phyloP scores from a whole-genome alignment of 495 filamentous ascomycete species.

The Penicillium crystallinum region DNA sequence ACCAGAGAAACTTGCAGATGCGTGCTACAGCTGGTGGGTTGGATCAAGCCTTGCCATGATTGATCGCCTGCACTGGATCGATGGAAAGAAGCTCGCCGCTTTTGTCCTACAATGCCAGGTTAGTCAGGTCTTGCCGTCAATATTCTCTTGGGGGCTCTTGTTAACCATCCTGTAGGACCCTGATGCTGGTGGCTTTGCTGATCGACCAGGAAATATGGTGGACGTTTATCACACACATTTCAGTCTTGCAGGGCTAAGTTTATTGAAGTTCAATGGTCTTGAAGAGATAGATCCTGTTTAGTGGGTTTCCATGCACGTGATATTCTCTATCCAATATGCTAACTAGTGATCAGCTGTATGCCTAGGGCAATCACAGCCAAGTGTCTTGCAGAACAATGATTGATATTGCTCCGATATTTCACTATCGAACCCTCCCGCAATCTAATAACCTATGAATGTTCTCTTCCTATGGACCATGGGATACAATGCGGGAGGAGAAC shows the following conservation, averaged over 20 bases:
- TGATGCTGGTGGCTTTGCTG: conserved; percentile 78
- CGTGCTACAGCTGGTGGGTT: conserved; percentile 99
- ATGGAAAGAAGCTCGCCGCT: conserved; percentile 63
- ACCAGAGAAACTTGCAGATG: conserved; percentile 93
- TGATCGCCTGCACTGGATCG: conserved; percentile 84
- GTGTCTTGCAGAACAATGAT: conserved; percentile 39
- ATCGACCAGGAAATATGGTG: conserved; percentile 88
- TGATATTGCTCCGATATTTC: background rate
- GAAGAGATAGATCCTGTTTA: conserved; percentile 83
- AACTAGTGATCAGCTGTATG: conserved; percentile 55
- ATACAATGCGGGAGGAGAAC: conserved; percentile 72
- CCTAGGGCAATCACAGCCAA: conserved; percentile 59
- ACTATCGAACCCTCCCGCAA: conserved; percentile 51
- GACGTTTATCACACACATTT: conserved; percentile 97
- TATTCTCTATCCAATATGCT: background rate
- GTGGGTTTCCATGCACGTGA: conserved; percentile 44
- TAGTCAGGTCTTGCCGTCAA: conserved; percentile 10
- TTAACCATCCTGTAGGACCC: conserved; percentile 54
- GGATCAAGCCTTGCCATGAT: conserved; percentile 85
- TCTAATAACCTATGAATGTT: conserved; percentile 64
- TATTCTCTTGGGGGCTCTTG: background rate
- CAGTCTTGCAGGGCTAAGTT: conserved; percentile 80
- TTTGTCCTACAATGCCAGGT: conserved; percentile 85
- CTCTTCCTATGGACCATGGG: conserved; percentile 48
- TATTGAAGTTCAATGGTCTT: conserved; percentile 70